Evolutionary conservation across 2,329 filamentous ascomycete genomes (phyloP).

Genomic region (Atkinsonella hypoxylon): DNA sequence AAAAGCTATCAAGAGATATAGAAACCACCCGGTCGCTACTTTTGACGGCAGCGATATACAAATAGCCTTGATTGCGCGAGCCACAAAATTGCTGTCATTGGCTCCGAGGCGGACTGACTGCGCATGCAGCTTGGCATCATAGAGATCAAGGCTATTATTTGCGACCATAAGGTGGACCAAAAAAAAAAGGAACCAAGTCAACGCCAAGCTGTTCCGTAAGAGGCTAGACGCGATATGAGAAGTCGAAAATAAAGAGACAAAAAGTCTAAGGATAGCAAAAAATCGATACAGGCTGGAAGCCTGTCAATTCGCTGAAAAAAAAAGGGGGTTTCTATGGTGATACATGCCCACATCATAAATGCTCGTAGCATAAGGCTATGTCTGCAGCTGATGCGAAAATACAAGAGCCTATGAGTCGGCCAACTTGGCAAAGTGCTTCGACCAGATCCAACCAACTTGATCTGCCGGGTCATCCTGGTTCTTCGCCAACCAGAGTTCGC

Average conservation of each 20-base stretch:
- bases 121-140: background rate
- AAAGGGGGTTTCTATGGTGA: background rate
- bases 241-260: background rate
- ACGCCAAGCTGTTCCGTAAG: background rate
- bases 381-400: background rate
- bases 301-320: background rate
- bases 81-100: background rate
- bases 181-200: background rate
- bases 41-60: too few species aligned
- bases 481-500: conserved; percentile 92
- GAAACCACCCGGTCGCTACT: background rate
- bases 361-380: too few species aligned
- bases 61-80: background rate
- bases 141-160: background rate
- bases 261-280: background rate
- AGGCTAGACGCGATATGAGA: background rate
- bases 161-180: background rate
- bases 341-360: background rate
- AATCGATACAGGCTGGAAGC: background rate
- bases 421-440: conserved; percentile 80
- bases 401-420: conserved; percentile 31
- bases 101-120: background rate
- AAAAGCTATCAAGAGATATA: background rate
- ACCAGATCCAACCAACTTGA: conserved; percentile 95
- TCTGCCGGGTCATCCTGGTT: conserved; percentile 83